These are phyloP conservation scores for Mitragyna speciosa DNA, from an alignment of 257 asterid genomes.

Conservation along the genomic window DNA sequence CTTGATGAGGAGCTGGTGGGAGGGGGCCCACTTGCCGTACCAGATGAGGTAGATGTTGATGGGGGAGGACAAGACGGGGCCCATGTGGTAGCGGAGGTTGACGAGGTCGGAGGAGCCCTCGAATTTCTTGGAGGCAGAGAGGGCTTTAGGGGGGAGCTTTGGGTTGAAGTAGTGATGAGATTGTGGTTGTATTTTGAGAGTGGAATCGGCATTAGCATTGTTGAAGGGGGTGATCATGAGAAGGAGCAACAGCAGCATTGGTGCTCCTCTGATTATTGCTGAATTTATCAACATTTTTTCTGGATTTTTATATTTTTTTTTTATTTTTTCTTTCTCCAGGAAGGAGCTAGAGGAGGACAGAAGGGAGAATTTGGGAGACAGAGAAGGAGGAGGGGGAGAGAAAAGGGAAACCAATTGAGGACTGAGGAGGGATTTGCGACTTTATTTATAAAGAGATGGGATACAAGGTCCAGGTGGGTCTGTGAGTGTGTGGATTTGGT, in stretches of 20 bases:
- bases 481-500: too few species aligned
- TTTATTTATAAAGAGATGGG: too few species aligned
- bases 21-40: conserved; percentile 73
- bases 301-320: too few species aligned
- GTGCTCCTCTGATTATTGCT: neutral
- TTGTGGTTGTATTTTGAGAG: neutral
- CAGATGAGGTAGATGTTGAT: conserved; percentile 83
- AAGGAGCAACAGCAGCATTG: neutral
- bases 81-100: conserved; percentile 90
- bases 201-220: neutral
- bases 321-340: neutral
- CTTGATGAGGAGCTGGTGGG: conserved; percentile 69
- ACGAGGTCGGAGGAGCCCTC: conserved; percentile 86
- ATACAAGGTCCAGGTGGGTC: too few species aligned
- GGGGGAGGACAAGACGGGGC: conserved; percentile 89
- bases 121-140: conserved; percentile 58
- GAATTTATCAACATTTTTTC: neutral
- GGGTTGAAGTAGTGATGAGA: conserved; percentile 40
- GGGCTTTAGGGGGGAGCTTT: conserved; percentile 42
- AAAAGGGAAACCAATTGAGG: too few species aligned
- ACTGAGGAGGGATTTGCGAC: too few species aligned
- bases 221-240: neutral
- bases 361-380: too few species aligned
- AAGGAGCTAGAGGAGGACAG: neutral
- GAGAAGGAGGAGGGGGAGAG: too few species aligned